Conservation (phyloP, 176 grass and related monocot genomes). For the Bothriochloa decipiens region DNA sequence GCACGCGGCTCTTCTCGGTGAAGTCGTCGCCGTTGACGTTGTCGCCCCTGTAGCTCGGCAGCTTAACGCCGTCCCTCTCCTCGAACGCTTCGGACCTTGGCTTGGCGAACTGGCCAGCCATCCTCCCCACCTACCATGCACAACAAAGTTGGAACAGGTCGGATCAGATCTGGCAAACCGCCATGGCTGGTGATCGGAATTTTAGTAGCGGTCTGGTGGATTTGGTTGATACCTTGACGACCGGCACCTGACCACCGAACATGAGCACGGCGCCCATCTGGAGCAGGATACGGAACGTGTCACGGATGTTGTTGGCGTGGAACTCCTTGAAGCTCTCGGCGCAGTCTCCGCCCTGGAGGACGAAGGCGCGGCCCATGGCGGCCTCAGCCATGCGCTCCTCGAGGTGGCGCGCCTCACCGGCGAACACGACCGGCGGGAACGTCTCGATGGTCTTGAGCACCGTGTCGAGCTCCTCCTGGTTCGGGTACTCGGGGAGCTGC, state of each 20-base stretch:
- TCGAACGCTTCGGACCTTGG: constrained; percentile 79
- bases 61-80: constrained; percentile 79
- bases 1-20: constrained; percentile 67
- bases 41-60: constrained; percentile 98
- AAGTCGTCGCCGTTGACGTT: constrained; percentile 89
- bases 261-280: constrained; percentile 99
- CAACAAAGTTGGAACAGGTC: constrained; percentile 24
- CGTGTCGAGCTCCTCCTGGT: constrained; percentile 68
- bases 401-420: constrained; percentile 82
- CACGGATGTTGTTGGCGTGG: constrained; percentile 93
- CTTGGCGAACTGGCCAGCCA: constrained; percentile 98
- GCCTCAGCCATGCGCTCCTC: constrained; percentile 91
- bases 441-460: constrained; percentile 89
- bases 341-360: constrained; percentile 92
- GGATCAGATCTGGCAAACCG: constrained; percentile 46
- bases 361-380: constrained; percentile 84
- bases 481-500: constrained; percentile 91
- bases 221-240: constrained; percentile 72
- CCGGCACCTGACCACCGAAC: constrained; percentile 93
- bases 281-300: constrained; percentile 94
- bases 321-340: constrained; percentile 99
- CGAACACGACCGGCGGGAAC: constrained; percentile 92
- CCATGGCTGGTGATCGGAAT: not conserved
- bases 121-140: constrained; percentile 69
- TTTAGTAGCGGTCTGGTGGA: not conserved